A percentile compares a stretch with the other conserved stretches of the same genome.
phyloP scores from a whole-genome alignment of 2,329 filamentous ascomycete species.

The Botrytis paeoniae region DNA sequence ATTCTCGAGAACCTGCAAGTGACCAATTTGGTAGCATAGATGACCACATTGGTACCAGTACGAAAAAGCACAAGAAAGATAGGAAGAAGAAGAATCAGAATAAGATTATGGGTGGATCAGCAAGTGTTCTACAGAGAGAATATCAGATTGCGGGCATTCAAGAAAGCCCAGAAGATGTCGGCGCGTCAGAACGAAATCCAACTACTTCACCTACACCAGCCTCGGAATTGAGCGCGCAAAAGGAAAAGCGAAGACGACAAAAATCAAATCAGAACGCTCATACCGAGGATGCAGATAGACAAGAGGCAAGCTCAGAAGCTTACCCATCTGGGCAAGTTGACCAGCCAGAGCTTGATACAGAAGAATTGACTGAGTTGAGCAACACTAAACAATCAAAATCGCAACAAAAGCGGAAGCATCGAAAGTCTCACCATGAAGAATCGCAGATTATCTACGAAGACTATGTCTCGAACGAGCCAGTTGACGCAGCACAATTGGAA shows the following conservation, averaged over 20 bases:
- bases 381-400: neutral
- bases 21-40: neutral
- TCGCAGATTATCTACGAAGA: neutral
- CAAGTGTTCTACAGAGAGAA: conserved; percentile 12
- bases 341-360: neutral
- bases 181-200: neutral
- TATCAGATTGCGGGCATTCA: neutral
- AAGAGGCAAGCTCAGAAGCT: neutral
- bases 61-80: conserved; percentile 1
- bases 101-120: conserved; percentile 1
- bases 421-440: neutral
- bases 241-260: neutral
- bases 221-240: neutral
- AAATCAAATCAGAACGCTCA: neutral
- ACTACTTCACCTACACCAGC: neutral
- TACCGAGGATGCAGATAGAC: neutral
- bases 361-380: neutral
- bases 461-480: neutral
- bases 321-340: neutral
- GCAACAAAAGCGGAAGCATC: conserved; percentile 6
- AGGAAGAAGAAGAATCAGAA: conserved; percentile 14
- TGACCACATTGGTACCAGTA: neutral
- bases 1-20: neutral
- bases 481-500: neutral
- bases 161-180: neutral